These are phyloP conservation scores for Kluyveromyces wickerhamii DNA, from an alignment of 805 yeast species.

Conservation along the genomic window DNA sequence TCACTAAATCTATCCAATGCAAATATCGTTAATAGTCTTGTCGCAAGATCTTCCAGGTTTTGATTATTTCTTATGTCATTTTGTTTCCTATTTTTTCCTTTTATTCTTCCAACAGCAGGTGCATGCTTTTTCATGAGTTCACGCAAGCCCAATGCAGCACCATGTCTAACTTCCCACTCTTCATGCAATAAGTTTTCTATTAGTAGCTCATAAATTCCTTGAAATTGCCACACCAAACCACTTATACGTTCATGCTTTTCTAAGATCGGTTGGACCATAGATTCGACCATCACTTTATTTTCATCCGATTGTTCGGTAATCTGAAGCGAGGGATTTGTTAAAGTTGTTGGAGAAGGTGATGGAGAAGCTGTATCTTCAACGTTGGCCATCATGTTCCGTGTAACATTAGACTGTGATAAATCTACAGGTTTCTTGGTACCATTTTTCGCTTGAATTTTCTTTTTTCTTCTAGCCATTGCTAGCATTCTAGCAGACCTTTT, in stretches of 20 bases:
- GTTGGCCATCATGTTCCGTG: conserved; percentile 32
- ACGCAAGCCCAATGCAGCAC: conserved; percentile 85
- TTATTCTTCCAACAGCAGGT: conserved; percentile 71
- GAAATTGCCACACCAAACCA: conserved; percentile 86
- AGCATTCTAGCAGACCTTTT: conserved; percentile 66
- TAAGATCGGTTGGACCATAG: conserved; percentile 58
- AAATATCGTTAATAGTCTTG: conserved; percentile 75
- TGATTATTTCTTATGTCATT: conserved; percentile 58
- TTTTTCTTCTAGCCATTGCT: conserved; percentile 91
- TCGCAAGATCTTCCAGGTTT: conserved; percentile 81
- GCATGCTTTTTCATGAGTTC: conserved; percentile 74
- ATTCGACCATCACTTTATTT: conserved; percentile 77
- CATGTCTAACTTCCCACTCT: conserved; percentile 93
- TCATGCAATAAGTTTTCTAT: conserved; percentile 75
- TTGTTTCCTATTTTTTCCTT: conserved; percentile 50
- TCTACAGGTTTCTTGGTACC: conserved; percentile 50
- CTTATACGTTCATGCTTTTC: conserved; percentile 65
- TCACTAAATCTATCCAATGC: conserved; percentile 95
- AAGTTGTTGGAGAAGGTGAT: conserved; percentile 17
- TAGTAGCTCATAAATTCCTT: conserved; percentile 80
- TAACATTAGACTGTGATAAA: conserved; percentile 61
- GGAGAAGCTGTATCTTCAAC: conserved; percentile 10
- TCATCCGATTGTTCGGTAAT: conserved; percentile 76
- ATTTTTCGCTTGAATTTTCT: conserved; percentile 59
- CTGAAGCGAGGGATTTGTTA: conserved; percentile 39